Percentiles rank a stretch among this genome's conserved stretches.
Evolutionary conservation across 495 filamentous ascomycete species (phyloP).

Genomic region (Tuber brumale): DNA sequence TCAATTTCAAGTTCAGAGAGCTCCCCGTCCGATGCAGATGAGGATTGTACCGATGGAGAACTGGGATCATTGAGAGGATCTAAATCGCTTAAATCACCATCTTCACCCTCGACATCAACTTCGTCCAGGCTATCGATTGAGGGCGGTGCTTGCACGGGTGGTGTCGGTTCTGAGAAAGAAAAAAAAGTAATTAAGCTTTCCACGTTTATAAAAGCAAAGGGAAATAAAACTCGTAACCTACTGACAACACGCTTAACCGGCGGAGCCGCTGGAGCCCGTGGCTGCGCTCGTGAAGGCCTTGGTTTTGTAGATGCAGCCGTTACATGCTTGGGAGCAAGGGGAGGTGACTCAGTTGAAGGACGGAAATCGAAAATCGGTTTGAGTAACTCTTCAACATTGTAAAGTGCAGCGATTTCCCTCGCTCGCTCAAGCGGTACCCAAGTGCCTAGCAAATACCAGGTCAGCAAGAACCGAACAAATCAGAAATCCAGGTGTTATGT

Average conservation of each 20-base stretch:
- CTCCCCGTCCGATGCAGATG: slow-evolving; percentile 43
- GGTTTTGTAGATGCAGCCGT: slow-evolving; percentile 63
- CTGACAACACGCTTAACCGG: slow-evolving; percentile 25
- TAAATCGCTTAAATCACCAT: slow-evolving; percentile 46
- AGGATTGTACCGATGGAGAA: slow-evolving; percentile 37
- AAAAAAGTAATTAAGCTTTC: slow-evolving; percentile 26
- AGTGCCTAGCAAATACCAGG: slow-evolving; percentile 57
- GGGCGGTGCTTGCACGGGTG: slow-evolving; percentile 36
- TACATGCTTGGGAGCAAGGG: slow-evolving; percentile 86
- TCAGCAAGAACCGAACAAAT: slow-evolving; percentile 7
- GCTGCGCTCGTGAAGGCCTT: slow-evolving; percentile 55
- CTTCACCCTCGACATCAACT: slow-evolving; percentile 28
- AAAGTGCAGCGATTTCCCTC: slow-evolving; percentile 71
- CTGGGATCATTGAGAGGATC: slow-evolving; percentile 40
- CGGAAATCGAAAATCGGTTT: slow-evolving; percentile 82
- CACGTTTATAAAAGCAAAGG: not conserved
- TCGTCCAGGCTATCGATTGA: slow-evolving; percentile 38
- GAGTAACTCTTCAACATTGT: slow-evolving; percentile 74
- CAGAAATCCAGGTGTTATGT: not conserved
- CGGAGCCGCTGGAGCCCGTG: slow-evolving; percentile 31
- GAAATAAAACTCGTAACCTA: slow-evolving; percentile 34
- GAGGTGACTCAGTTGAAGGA: slow-evolving; percentile 77
- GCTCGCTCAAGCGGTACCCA: slow-evolving; percentile 89
- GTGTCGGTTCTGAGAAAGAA: slow-evolving; percentile 30
- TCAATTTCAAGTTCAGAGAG: slow-evolving; percentile 46